phyloP scores from a whole-genome alignment of 805 yeast genomes.

The Metschnikowia bowlesiae region DNA sequence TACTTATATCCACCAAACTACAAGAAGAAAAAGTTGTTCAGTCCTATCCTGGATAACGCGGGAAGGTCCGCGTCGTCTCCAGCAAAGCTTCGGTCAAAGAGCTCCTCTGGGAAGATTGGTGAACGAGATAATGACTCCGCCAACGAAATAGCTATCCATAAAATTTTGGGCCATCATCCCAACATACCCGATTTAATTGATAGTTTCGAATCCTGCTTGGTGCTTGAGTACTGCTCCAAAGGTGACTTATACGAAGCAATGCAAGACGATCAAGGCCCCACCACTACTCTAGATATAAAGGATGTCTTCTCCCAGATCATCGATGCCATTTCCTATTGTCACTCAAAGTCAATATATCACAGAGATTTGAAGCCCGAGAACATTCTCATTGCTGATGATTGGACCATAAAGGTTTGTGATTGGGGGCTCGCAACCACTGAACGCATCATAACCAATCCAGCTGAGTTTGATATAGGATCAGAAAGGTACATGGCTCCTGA shows the following conservation, averaged over 20 bases:
- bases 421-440: slow-evolving; percentile 57
- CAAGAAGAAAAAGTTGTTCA: slow-evolving; percentile 21
- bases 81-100: slow-evolving; percentile 26
- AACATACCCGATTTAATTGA: slow-evolving; percentile 46
- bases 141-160: slow-evolving; percentile 64
- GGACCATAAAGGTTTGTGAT: slow-evolving; percentile 55
- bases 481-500: slow-evolving; percentile 97
- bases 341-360: slow-evolving; percentile 45
- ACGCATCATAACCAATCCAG: slow-evolving; percentile 49
- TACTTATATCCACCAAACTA: slow-evolving; percentile 63
- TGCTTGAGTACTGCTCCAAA: slow-evolving; percentile 77
- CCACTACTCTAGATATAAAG: slow-evolving; percentile 50
- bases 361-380: slow-evolving; percentile 58
- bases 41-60: slow-evolving; percentile 13
- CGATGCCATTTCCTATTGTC: slow-evolving; percentile 50
- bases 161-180: slow-evolving; percentile 50
- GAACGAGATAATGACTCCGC: slow-evolving; percentile 49
- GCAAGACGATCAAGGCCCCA: slow-evolving; percentile 59
- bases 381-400: slow-evolving; percentile 45
- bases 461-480: slow-evolving; percentile 74
- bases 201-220: slow-evolving; percentile 48
- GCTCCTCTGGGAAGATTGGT: slow-evolving; percentile 7
- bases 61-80: slow-evolving; percentile 34
- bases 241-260: slow-evolving; percentile 86
- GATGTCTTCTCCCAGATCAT: slow-evolving; percentile 51